Base-by-base conservation (phyloP, 1,284 basidiomycete genomes). In the Leucoagaricus sp. region DNA sequence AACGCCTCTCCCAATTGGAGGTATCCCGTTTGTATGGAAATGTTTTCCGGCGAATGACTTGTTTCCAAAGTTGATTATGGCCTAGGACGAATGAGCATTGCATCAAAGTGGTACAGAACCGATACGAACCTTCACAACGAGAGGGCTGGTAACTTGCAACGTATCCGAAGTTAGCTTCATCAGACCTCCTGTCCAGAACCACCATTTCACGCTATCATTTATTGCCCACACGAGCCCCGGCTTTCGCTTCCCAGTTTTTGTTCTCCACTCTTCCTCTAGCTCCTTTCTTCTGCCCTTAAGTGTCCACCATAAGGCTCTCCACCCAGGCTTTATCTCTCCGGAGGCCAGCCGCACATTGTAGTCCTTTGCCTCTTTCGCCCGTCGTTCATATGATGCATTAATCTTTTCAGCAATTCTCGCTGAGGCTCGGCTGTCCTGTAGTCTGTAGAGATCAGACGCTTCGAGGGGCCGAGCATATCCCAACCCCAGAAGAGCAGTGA, bases 401-500 rank as follows among this genome's bases (percentile, higher is more conserved):
- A 97, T 88, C 38, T 75, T 75, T 5, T 82, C 74, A 1, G 90
- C 86, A 46, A 94, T 82, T 13, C 75, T 64, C 2, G 77, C 75
- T 0, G 89, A 77, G 3, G 80, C 75, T 19, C 82, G 82, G 13
- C 85, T 75, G 47, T 85, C 80, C 59, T 87, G 86, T 44, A 96
- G 83, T 68, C 85, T 88, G 80, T 89, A 96, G n/a, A 96, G 76
- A 71, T 97, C 94, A 0, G 86, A 75, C 0, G 87, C 84, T 68
- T 94, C 89, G 4, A 96, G 79, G 1, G 94, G 89, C 4, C 94
- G 82, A 13, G 85, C 81, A 68, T 91, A 93, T 8, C 89, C 89
- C 6, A 86, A 70, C 4, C 55, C 55, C 23, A 69, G 58, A 25
- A 94, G 75, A 2, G 86, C 82, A 0, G 84, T 86, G 51, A 96